These are phyloP conservation scores for Naegleria gruberi DNA, from an alignment of 208 protist species.

Conservation along the genomic window DNA sequence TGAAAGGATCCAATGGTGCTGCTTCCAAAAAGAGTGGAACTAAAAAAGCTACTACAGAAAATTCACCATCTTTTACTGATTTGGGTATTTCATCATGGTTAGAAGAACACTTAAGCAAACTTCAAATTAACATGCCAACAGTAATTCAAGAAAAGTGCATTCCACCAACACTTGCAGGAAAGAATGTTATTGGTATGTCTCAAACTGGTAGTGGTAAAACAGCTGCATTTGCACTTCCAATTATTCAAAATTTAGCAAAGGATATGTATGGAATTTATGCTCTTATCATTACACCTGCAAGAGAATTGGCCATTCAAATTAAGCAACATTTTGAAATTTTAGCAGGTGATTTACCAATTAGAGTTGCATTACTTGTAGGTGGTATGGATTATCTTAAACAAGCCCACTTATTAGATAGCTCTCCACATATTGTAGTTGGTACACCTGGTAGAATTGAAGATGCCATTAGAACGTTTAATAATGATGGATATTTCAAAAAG, in stretches of 20 bases:
- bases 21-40: neutral
- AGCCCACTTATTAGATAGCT: neutral
- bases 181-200: constrained; percentile 81
- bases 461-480: neutral
- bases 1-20: neutral
- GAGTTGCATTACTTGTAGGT: neutral
- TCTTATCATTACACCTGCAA: constrained; percentile 90
- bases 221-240: constrained; percentile 92
- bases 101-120: neutral
- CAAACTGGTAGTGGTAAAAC: constrained; percentile 96
- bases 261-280: constrained; percentile 94
- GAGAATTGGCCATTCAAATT: constrained; percentile 91
- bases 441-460: constrained; percentile 21
- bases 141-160: constrained; percentile 65
- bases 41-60: neutral
- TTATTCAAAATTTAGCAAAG: constrained; percentile 80
- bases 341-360: neutral
- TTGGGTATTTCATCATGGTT: neutral
- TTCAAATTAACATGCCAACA: constrained; percentile 45
- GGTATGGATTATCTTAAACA: constrained; percentile 17
- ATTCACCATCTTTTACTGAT: neutral
- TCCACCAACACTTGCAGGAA: constrained; percentile 58
- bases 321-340: neutral
- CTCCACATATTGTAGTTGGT: constrained; percentile 6
- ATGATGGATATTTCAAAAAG: constrained; percentile 41